These are phyloP conservation scores for Trichophyton verrucosum DNA, from an alignment of 2,329 filamentous ascomycete species.

Conservation along the genomic window DNA sequence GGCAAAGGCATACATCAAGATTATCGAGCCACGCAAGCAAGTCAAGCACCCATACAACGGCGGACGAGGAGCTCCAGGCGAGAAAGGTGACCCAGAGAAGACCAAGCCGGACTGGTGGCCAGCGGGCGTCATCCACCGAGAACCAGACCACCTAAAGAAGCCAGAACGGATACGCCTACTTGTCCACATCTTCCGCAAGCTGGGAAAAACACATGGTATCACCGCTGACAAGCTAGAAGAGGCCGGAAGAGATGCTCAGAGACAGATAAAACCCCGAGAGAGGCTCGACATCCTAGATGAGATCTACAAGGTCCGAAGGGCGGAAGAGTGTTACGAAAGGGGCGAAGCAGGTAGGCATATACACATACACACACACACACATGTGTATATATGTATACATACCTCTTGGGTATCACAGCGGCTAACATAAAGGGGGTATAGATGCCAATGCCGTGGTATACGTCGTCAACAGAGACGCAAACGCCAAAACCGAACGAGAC, in stretches of 20 bases:
- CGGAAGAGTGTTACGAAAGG: conserved; percentile 31
- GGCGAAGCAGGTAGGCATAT: conserved; percentile 29
- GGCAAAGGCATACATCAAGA: conserved; percentile 35
- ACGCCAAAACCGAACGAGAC: conserved; percentile 8
- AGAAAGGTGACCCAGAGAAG: conserved; percentile 31
- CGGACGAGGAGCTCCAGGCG: conserved; percentile 27
- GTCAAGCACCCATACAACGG: conserved; percentile 39
- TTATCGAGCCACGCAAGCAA: conserved; percentile 37
- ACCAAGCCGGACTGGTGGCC: conserved; percentile 25
- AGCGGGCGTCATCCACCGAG: conserved; percentile 33
- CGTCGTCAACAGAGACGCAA: conserved; percentile 26
- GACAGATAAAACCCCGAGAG: conserved; percentile 26
- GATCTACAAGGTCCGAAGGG: conserved; percentile 19
- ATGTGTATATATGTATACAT: conserved; percentile 17
- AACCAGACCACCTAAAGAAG: conserved; percentile 38
- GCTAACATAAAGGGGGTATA: conserved; percentile 8
- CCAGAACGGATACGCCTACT: conserved; percentile 30
- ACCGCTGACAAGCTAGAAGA: conserved; percentile 30
- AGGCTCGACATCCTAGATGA: conserved; percentile 30
- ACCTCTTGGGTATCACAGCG: background rate
- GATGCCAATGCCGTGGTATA: conserved; percentile 27
- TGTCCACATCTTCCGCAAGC: conserved; percentile 31
- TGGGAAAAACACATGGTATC: conserved; percentile 21
- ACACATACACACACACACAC: no score
- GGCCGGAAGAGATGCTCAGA: conserved; percentile 26